Conservation (phyloP, 2,329 filamentous ascomycete genomes). For the Paecilomyces formosus region DNA sequence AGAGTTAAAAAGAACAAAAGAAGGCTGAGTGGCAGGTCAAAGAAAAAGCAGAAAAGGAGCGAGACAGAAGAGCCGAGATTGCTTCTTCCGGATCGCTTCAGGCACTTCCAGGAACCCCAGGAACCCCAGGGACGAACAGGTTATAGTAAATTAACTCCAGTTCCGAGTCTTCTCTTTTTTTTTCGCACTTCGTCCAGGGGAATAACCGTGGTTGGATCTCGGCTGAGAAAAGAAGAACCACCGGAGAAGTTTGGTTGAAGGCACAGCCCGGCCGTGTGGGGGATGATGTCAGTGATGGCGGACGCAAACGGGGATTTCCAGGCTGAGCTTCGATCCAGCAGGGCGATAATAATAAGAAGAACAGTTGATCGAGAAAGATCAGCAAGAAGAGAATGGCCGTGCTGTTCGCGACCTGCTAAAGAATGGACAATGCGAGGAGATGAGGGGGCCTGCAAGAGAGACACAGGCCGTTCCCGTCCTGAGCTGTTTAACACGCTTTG, state of each 20-base stretch:
- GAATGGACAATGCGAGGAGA: not conserved
- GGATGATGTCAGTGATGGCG: conserved; percentile 2
- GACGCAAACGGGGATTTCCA: not conserved
- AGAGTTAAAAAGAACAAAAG: not conserved
- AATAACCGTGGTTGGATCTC: not conserved
- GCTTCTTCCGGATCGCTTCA: not conserved
- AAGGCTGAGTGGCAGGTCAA: not conserved
- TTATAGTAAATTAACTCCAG: not conserved
- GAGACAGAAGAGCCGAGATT: not conserved
- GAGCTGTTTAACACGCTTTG: not conserved
- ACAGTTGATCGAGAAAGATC: conserved; percentile 2
- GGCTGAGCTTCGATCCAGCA: conserved; percentile 1
- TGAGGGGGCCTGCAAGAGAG: no score
- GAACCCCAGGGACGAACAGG: not conserved
- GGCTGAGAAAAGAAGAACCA: not conserved
- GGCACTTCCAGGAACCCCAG: not conserved
- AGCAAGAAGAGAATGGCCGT: not conserved
- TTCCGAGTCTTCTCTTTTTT: not conserved
- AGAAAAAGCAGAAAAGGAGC: conserved; percentile 1
- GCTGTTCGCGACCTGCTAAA: not conserved
- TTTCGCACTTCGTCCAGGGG: not conserved
- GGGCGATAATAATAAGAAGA: conserved; percentile 7
- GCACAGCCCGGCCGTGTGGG: conserved; percentile 1
- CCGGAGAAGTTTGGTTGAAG: not conserved
- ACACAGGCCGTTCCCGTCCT: not conserved